Conservation (phyloP, 2,329 filamentous ascomycete genomes). For the Ascochyta clinopodiicola region DNA sequence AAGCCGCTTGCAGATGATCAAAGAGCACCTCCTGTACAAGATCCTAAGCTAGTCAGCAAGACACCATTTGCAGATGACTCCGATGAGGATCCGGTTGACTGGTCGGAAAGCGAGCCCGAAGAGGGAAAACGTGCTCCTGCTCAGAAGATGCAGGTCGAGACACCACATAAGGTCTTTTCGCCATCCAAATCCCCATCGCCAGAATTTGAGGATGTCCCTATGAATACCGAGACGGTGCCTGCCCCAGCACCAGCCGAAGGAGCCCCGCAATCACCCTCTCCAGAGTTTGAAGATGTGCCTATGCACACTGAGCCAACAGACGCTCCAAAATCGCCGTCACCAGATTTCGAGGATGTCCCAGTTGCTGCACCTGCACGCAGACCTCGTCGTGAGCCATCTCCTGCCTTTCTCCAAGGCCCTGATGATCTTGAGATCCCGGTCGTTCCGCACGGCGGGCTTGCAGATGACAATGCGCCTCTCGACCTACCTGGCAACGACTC, state of each 20-base stretch:
- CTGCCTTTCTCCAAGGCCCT: constrained; percentile 33
- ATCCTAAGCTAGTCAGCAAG: constrained; percentile 24
- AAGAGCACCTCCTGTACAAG: constrained; percentile 28
- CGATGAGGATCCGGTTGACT: constrained; percentile 54
- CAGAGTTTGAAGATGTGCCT: constrained; percentile 60
- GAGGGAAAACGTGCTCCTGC: constrained; percentile 19
- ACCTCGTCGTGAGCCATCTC: constrained; percentile 31
- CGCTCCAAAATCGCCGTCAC: constrained; percentile 50
- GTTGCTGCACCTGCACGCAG: constrained; percentile 26
- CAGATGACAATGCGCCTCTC: constrained; percentile 35
- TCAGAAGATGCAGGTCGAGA: not conserved
- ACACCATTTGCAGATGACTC: constrained; percentile 38
- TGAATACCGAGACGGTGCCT: constrained; percentile 18
- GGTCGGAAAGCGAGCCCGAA: constrained; percentile 61
- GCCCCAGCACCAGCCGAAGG: constrained; percentile 8
- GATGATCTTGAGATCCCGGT: constrained; percentile 38
- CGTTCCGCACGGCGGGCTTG: constrained; percentile 40
- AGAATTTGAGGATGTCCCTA: constrained; percentile 59
- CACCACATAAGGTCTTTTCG: not conserved
- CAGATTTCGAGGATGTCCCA: constrained; percentile 60
- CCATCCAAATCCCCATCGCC: constrained; percentile 52
- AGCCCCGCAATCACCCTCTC: constrained; percentile 51
- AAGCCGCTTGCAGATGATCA: constrained; percentile 30
- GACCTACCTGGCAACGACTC: constrained; percentile 41
- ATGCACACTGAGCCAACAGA: constrained; percentile 22